Conservation (phyloP, 1,284 basidiomycete genomes). For the Tremellales sp. region DNA sequence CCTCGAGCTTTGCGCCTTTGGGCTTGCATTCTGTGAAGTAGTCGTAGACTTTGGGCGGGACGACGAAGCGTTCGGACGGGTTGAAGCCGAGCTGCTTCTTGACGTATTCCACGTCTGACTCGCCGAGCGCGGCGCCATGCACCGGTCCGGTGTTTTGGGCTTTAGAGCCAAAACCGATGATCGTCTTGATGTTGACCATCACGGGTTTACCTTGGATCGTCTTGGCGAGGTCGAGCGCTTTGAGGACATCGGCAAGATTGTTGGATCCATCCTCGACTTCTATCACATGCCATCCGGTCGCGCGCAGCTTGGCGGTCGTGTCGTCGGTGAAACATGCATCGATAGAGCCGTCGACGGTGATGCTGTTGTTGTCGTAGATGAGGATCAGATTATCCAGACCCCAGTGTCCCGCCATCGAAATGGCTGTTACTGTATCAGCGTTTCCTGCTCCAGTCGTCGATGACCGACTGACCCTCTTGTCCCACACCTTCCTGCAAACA, state of each 20-base stretch:
- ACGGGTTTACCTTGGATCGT: constrained; percentile 38
- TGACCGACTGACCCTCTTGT: constrained; percentile 33
- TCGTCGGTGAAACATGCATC: constrained; percentile 46
- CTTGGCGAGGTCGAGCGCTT: constrained; percentile 36
- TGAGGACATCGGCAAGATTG: constrained; percentile 36
- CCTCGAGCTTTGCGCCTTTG: constrained; percentile 27
- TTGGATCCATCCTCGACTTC: constrained; percentile 42
- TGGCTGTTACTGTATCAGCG: constrained; percentile 18
- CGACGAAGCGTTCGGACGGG: constrained; percentile 31
- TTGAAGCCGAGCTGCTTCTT: constrained; percentile 39
- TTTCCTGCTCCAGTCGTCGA: neutral
- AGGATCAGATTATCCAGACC: constrained; percentile 46
- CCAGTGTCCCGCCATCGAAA: constrained; percentile 45
- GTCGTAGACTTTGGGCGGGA: constrained; percentile 32
- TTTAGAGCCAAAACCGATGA: constrained; percentile 40
- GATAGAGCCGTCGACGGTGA: constrained; percentile 47
- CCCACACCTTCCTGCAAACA: constrained; percentile 49
- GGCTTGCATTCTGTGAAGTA: constrained; percentile 33
- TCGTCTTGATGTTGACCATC: constrained; percentile 41
- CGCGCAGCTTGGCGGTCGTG: constrained; percentile 40
- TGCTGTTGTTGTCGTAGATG: constrained; percentile 45
- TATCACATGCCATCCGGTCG: constrained; percentile 43
- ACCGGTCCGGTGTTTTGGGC: constrained; percentile 32
- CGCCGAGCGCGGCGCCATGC: constrained; percentile 40
- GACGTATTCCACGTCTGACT: constrained; percentile 39